Conservation (phyloP, 176 grass and related monocot genomes). For the Aegilops bicornis region DNA sequence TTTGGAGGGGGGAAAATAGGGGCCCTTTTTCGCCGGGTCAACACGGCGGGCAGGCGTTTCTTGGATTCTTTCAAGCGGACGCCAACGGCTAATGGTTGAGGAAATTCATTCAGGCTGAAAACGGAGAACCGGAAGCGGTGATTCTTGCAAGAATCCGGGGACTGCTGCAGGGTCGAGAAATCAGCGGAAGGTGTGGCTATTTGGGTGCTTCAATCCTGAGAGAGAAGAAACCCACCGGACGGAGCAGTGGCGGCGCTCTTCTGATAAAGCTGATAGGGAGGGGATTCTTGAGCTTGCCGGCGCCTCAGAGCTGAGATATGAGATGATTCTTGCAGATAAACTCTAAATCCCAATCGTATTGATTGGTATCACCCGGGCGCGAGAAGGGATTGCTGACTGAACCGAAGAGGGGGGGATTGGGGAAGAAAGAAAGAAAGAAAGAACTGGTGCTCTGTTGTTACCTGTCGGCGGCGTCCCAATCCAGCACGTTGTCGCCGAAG, state of each 20-base stretch:
- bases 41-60: not conserved
- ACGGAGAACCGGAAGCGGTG: not conserved
- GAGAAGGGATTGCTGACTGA: not conserved
- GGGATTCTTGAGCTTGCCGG: no score
- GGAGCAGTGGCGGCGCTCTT: not conserved
- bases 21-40: not conserved
- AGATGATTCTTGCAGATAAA: no score
- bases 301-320: no score
- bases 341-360: slow-evolving; percentile 14
- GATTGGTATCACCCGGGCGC: not conserved
- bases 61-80: not conserved
- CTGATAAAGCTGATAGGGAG: no score
- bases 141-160: not conserved
- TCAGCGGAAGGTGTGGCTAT: not conserved
- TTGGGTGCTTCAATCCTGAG: not conserved
- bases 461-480: slow-evolving; percentile 55
- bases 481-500: slow-evolving; percentile 57
- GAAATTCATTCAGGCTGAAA: not conserved
- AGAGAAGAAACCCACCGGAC: not conserved
- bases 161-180: no score
- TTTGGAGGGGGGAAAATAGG: not conserved
- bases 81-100: not conserved
- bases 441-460: not conserved
- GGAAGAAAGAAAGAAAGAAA: not conserved
- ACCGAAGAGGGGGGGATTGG: not conserved